Evolutionary conservation across 1,139 yeast species (phyloP).

Genomic region (Geotrichum klebahnii): DNA sequence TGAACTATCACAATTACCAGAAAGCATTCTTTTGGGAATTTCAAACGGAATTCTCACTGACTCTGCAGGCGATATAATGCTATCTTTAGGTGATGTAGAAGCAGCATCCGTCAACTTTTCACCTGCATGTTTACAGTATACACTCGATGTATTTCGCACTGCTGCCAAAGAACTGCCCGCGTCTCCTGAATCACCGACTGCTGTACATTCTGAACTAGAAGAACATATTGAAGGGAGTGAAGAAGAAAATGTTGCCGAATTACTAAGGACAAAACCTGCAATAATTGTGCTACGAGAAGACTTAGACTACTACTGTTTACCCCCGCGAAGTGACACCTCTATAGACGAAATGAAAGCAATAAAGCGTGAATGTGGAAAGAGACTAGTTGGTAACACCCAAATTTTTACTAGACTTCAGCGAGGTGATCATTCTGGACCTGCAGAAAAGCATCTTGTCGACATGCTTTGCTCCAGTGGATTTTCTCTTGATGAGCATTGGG

Average conservation of each 20-base stretch:
- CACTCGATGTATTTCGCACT: slow-evolving; percentile 59
- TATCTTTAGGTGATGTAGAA: slow-evolving; percentile 22
- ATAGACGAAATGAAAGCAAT: slow-evolving; percentile 50
- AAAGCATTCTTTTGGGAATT: slow-evolving; percentile 77
- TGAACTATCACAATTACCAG: slow-evolving; percentile 87
- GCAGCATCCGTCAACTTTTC: slow-evolving; percentile 54
- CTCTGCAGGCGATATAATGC: slow-evolving; percentile 54
- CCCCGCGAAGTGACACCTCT: slow-evolving; percentile 47
- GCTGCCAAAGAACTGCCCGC: slow-evolving; percentile 39
- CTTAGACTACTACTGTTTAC: slow-evolving; percentile 85
- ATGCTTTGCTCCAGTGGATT: slow-evolving; percentile 92
- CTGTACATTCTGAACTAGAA: no score
- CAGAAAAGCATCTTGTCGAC: slow-evolving; percentile 89
- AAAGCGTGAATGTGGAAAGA: slow-evolving; percentile 67
- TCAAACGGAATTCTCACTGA: slow-evolving; percentile 88
- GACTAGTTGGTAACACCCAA: slow-evolving; percentile 49
- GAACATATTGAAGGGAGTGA: no score
- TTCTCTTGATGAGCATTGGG: slow-evolving; percentile 68
- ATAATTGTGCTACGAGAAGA: slow-evolving; percentile 91
- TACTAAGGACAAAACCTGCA: slow-evolving; percentile 77
- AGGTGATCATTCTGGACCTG: slow-evolving; percentile 62
- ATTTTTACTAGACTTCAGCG: slow-evolving; percentile 65
- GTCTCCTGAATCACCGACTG: slow-evolving; percentile 6
- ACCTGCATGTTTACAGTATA: slow-evolving; percentile 79
- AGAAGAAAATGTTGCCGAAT: slow-evolving; percentile 45